Evolutionary conservation across 176 grass and related monocot species (phyloP), one percentile per base, ranked within the genome.

Genomic region (Miscanthus lutarioriparius): DNA sequence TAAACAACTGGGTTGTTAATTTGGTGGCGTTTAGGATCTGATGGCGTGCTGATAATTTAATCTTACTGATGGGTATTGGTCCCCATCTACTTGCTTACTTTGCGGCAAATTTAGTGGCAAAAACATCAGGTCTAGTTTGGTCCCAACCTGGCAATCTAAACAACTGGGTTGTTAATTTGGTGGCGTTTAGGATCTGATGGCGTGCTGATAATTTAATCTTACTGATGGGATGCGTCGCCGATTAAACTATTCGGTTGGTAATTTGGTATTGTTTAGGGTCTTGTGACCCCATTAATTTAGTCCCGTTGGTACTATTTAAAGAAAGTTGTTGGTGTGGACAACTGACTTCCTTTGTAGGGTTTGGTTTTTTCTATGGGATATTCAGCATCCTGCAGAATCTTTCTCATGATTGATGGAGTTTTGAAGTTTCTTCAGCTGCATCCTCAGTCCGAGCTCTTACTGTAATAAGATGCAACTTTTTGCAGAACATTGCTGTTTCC

Each of bases 161-260:
- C 71, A 82, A 81, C 33, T 85, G 12, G 64, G 75, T 78, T 45
- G 83, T 65, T 85, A 71, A 85, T 85, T 78, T 78, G 49, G 26
- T 85, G 39, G 64, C 15, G 23, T 70, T 49, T 62, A 30, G 72
- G 64, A 71, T 82, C 80, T 27, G 64, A 82, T 82, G 63, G 72
- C 1, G 1, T 0, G 3, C 30, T 2, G 1, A 77, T 82, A 82
- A 48, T 82, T 82, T 82, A 77, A 48, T 82, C 12, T 76, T 64
- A 28, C 15, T 0, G 2, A 33, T 61, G 37, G 63, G 56, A 77
- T 76, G 75, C n/a, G 70, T 36, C 6, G 37, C 32, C 0, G 36
- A 87, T 81, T 88, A 88, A 83, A 88, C 28, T 78, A 88, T 72
- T 83, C 65, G 53, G 64, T 78, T 83, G 86, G 86, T 88, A 83